Conservation (phyloP, 1,284 basidiomycete species). For the Somion occarium region DNA sequence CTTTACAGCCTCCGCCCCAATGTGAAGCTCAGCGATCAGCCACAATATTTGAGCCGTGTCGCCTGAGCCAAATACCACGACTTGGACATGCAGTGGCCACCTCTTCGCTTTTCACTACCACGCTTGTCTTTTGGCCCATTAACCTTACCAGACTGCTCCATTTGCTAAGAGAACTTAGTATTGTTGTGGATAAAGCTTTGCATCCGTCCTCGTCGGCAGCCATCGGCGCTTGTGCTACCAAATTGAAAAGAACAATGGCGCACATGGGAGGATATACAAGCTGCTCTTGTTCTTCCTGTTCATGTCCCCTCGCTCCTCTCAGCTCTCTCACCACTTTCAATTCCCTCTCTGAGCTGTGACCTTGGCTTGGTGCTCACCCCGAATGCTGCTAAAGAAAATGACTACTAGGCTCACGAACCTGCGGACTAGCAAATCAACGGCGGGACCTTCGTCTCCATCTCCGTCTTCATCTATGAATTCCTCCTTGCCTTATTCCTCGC, state of each 20-base stretch:
- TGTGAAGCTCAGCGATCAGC: too few species aligned
- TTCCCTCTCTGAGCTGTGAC: too few species aligned
- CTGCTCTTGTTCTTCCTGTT: not conserved
- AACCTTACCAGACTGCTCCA: too few species aligned
- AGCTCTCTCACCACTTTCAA: not conserved
- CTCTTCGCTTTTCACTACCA: too few species aligned
- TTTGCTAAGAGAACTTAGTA: too few species aligned
- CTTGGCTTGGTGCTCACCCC: too few species aligned
- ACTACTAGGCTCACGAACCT: constrained; percentile 2
- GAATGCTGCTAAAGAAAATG: constrained; percentile 10
- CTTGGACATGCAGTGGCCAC: too few species aligned
- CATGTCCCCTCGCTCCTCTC: not conserved
- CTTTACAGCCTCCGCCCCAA: too few species aligned
- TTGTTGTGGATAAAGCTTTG: too few species aligned
- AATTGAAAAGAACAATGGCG: not conserved
- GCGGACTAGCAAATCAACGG: not conserved
- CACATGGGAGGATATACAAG: not conserved
- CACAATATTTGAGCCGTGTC: too few species aligned
- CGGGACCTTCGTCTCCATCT: not conserved
- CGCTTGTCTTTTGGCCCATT: too few species aligned
- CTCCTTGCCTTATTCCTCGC: not conserved
- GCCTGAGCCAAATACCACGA: too few species aligned
- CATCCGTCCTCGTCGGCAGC: not conserved
- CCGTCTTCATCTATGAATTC: not conserved
- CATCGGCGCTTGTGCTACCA: not conserved